Evolutionary conservation across 2,329 filamentous ascomycete genomes (phyloP), one percentile per base, ranked within the genome.

Genomic region (Claviceps sp.): DNA sequence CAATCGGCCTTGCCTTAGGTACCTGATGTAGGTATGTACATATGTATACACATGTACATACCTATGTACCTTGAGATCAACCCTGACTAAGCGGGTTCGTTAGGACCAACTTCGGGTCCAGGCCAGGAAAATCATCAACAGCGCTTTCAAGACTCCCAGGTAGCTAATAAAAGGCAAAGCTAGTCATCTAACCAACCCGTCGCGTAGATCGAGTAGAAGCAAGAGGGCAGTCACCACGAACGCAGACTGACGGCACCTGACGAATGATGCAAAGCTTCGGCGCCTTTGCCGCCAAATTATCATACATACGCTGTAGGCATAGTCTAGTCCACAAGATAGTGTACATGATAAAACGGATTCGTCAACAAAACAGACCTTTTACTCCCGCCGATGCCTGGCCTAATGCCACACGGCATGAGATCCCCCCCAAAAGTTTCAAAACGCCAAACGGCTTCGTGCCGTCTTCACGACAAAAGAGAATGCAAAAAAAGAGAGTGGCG

Each of bases 241-340:
- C 3, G 24, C 16, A 20, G 6, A 30, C 9, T 18, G 1, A n/a
- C 11, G 11, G n/a, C 3, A 26, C 7, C 6, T 7, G 44, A 34
- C 41, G n/a, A 4, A 11, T 24, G 16, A 36, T 36, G 8, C 36
- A 16, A 24, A 36, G 9, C 6, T 8, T 34, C 9, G 14, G 45
- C 45, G n/a, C 5, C 9, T 47, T 36, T 5, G 30, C 20, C 41
- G 18, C n/a, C 20, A 44, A 45, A 26, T 24, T 18, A n/a, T 24
- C n/a, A 36, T 20, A 24, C 26, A 30, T 44, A 8, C 38, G 7
- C 41, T 37, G 18, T 45, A 38, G 30, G 16, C 48, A 45, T 8
- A 50, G 18, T 20, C 48, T 40, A 49, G 47, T 36, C 48, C 37
- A 26, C 14, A 22, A 50, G n/a, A 40, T 51, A 51, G 9, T 51